Percentiles rank a stretch among this genome's conserved stretches.
Conservation (phyloP, 257 asterid genomes). For the Plantago elongata region DNA sequence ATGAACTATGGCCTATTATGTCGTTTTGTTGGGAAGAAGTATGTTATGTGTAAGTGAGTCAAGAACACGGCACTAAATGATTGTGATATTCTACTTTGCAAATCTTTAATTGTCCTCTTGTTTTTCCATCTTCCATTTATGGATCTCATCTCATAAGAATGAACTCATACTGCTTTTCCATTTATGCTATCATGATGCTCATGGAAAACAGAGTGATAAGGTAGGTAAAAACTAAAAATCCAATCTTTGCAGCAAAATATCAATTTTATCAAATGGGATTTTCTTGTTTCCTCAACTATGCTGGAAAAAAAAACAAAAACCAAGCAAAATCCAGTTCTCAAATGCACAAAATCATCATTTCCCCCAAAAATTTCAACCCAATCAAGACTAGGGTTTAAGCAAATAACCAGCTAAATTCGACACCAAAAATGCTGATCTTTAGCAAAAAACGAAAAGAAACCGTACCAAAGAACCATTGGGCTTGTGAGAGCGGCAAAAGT, state of each 20-base stretch:
- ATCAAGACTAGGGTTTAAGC: too few relatives aligned
- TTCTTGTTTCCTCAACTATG: not conserved
- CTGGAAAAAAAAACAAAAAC: not conserved
- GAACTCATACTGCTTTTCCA: conserved; percentile 33
- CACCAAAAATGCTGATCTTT: not conserved
- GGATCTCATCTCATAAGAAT: conserved; percentile 31
- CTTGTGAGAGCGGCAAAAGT: conserved; percentile 30
- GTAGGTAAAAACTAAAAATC: conserved; percentile 1
- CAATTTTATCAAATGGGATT: conserved; percentile 16
- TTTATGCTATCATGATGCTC: conserved; percentile 19
- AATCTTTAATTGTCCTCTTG: conserved; percentile 6
- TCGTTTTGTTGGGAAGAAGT: conserved; percentile 22
- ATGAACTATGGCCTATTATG: conserved; percentile 27
- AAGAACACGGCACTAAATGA: conserved; percentile 49
- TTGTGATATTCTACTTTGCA: conserved; percentile 31
- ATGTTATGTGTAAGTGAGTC: conserved; percentile 16
- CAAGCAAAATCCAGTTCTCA: too few relatives aligned
- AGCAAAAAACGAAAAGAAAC: not conserved
- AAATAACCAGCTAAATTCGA: not conserved
- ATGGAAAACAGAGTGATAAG: not conserved
- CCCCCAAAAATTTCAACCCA: too few relatives aligned
- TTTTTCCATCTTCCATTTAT: conserved; percentile 21
- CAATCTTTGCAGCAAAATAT: conserved; percentile 17
- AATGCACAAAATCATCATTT: too few relatives aligned
- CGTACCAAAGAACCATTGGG: conserved; percentile 36